These are phyloP conservation scores for Venturia carpophila DNA, from an alignment of 2,329 filamentous ascomycete genomes.

Conservation along the genomic window DNA sequence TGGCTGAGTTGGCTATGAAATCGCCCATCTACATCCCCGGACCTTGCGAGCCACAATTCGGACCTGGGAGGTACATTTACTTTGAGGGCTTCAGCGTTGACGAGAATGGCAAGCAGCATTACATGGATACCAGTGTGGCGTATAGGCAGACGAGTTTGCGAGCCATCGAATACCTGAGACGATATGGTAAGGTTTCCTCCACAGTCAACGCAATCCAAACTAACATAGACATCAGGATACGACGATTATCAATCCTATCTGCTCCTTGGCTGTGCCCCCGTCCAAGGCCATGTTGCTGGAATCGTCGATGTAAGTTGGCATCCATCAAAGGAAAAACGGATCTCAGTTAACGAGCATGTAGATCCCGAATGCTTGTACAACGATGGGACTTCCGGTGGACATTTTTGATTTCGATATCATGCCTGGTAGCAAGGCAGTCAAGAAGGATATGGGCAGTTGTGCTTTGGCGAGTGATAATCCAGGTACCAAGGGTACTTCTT, in stretches of 20 bases:
- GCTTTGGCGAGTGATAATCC: slow-evolving; percentile 34
- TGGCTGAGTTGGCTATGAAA: slow-evolving; percentile 67
- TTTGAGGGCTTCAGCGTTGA: slow-evolving; percentile 91
- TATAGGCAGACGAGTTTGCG: slow-evolving; percentile 75
- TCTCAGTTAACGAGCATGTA: slow-evolving; percentile 17
- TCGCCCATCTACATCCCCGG: slow-evolving; percentile 80
- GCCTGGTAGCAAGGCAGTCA: slow-evolving; percentile 53
- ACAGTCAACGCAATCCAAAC: neutral
- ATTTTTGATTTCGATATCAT: slow-evolving; percentile 92
- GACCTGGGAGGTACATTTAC: slow-evolving; percentile 71
- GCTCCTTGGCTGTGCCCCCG: slow-evolving; percentile 73
- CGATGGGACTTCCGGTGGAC: slow-evolving; percentile 79
- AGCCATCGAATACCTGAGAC: slow-evolving; percentile 69
- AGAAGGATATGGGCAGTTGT: slow-evolving; percentile 62
- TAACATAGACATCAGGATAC: slow-evolving; percentile 37
- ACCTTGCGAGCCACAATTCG: slow-evolving; percentile 81
- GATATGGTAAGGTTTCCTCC: slow-evolving; percentile 49
- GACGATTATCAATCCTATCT: slow-evolving; percentile 76
- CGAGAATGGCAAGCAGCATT: slow-evolving; percentile 80
- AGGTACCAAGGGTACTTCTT: neutral
- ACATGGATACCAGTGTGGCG: slow-evolving; percentile 76
- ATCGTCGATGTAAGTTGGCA: slow-evolving; percentile 58
- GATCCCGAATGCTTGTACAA: slow-evolving; percentile 86
- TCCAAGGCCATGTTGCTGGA: slow-evolving; percentile 81
- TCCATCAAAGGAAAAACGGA: neutral